Base-by-base conservation (phyloP, 192 early-diverging fungal genomes). In the Oehlia diaphana region DNA sequence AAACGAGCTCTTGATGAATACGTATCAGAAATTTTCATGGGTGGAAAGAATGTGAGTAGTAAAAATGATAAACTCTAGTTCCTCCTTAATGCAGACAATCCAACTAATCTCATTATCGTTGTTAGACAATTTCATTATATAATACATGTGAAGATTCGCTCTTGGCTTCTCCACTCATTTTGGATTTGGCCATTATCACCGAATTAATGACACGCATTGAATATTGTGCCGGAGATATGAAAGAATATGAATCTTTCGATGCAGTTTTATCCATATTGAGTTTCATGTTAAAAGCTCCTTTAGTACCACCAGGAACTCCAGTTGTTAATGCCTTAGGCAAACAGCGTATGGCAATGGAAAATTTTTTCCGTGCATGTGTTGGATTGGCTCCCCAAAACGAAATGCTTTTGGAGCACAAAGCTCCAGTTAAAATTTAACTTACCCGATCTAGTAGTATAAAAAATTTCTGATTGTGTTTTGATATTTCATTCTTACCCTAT, bases 61-160 rank as follows among this genome's bases (percentile, higher is more conserved):
- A 14, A 69, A 31, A 23, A 39, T 2, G 7, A 37, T 2, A 61
- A 31, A 21, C 49, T 35, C 61, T 2, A 26, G 19, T 42, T 39
- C 37, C 5, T 61, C 69, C 13, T 66, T 44, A 16, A 16, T 9
- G 26, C 2, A 1, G 5, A 67, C 28, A 4, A 33, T 68, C 12
- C 13, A 61, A 39, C 13, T 19, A 61, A 37, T 49, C 13, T 67
- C 13, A 8, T 26, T 28, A 16, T 67, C 49, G 33, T 33, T 13
- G 14, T 69, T 70, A 94, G 90, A 96, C 96, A 77, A 95, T 99
- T 84, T 98, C 98, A 71, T 82, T 97, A 83, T 98, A 97, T 92
- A 99, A 99, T 88, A 95, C 96, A 35, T 99, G 98, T 87, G 98
- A 99, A 89, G 98, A 99, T 85, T 98, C 97, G 64, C 92, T 99